Conservation (phyloP, 305 asterid genomes). For the Galium porrigens region DNA sequence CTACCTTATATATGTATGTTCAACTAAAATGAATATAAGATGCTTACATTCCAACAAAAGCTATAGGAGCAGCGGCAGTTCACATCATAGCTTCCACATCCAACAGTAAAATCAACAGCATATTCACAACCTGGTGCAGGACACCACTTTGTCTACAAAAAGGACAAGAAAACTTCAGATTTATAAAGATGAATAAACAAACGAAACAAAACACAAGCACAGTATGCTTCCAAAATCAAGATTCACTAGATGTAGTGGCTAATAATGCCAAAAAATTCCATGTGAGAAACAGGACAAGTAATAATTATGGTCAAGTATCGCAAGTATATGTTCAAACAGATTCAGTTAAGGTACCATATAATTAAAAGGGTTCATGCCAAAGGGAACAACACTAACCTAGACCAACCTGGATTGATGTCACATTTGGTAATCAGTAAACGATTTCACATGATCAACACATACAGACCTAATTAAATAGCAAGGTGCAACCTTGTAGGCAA, state of each 20-base stretch:
- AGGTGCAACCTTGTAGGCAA: neutral
- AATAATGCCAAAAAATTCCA: neutral
- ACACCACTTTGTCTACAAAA: conserved; percentile 76
- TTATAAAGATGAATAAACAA: neutral
- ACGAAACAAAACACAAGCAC: neutral
- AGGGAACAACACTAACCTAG: neutral
- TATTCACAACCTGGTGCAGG: conserved; percentile 93
- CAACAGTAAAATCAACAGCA: conserved; percentile 67
- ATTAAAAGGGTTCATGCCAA: neutral
- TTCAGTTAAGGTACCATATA: neutral
- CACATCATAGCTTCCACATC: conserved; percentile 79
- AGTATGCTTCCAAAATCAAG: too few relatives aligned
- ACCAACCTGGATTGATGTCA: neutral
- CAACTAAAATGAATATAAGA: conserved; percentile 7
- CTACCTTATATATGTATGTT: neutral
- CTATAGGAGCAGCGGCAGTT: conserved; percentile 63
- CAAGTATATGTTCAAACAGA: neutral
- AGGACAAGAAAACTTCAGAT: neutral
- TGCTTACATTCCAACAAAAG: conserved; percentile 89
- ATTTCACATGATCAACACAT: neutral
- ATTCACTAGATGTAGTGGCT: neutral
- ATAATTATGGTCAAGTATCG: neutral
- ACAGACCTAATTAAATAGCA: neutral
- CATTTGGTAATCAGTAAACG: neutral
- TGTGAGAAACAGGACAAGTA: neutral